Percentiles rank a stretch among this genome's conserved stretches.
Evolutionary conservation across 352 stramenopile species (phyloP).

Genomic region (Phytophthora aleatoria): DNA sequence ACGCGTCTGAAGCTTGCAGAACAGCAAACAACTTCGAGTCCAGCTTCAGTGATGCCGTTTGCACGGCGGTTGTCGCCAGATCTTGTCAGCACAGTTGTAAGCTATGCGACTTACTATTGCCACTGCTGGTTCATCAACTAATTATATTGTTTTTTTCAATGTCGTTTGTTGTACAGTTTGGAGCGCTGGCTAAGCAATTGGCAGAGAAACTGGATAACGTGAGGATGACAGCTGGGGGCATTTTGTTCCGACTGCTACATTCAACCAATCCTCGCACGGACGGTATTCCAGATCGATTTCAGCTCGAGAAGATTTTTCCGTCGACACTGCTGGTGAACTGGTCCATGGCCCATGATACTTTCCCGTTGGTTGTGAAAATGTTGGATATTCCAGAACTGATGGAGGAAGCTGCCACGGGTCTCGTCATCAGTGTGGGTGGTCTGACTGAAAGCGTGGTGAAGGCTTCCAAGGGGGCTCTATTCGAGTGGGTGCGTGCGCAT

Average conservation of each 20-base stretch:
- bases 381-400: conserved; percentile 90
- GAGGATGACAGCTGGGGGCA: conserved; percentile 84
- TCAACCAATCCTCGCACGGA: conserved; percentile 65
- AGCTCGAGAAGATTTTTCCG: conserved; percentile 78
- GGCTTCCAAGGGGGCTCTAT: conserved; percentile 66
- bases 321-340: conserved; percentile 67
- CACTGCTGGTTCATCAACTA: conserved; percentile 14
- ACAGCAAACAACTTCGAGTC: conserved; percentile 3
- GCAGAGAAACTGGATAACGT: conserved; percentile 97
- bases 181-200: conserved; percentile 94
- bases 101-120: conserved; percentile 6
- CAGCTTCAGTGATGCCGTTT: conserved; percentile 31
- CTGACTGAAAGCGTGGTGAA: conserved; percentile 95
- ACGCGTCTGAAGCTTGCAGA: conserved; percentile 25
- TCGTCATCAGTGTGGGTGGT: conserved; percentile 95
- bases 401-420: conserved; percentile 82
- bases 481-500: conserved; percentile 64
- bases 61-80: conserved; percentile 44
- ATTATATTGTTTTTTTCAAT: conserved; percentile 1
- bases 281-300: conserved; percentile 73
- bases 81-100: conserved; percentile 49
- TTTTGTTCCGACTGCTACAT: conserved; percentile 89
- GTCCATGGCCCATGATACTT: conserved; percentile 88
- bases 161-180: conserved; percentile 46
- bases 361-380: conserved; percentile 88